Evolutionary conservation across 2,329 filamentous ascomycete genomes (phyloP).

Genomic region (Byssoonygena ceratinophila): DNA sequence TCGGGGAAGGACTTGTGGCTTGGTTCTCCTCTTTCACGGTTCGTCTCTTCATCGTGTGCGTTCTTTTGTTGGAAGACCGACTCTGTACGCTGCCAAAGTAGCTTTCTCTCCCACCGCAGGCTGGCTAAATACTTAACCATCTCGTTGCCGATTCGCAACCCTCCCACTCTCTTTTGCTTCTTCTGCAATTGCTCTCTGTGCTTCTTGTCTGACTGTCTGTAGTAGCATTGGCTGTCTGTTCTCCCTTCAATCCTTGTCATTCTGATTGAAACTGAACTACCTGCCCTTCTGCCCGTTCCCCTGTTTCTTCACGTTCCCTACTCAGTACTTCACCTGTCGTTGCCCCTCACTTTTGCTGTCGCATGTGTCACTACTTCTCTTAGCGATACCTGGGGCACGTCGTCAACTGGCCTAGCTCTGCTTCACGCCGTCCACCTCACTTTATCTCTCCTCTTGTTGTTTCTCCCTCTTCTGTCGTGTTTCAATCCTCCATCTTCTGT

Average conservation of each 20-base stretch:
- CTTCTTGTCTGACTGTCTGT: constrained; percentile 9
- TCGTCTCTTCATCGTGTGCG: background rate
- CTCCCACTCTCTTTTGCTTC: constrained; percentile 6
- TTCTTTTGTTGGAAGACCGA: background rate
- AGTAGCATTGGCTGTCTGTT: background rate
- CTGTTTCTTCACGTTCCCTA: constrained; percentile 1
- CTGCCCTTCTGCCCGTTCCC: constrained; percentile 9
- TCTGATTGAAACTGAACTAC: constrained; percentile 10
- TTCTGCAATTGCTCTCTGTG: constrained; percentile 1
- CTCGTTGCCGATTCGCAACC: background rate
- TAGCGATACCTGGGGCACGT: background rate
- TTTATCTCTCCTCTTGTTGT: background rate
- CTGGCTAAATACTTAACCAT: constrained; percentile 2
- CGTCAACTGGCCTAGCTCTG: constrained; percentile 5
- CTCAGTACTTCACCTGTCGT: background rate
- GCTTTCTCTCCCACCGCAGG: background rate
- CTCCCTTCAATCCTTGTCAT: background rate
- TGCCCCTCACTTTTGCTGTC: constrained; percentile 7
- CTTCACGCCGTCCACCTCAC: background rate
- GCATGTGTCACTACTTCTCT: constrained; percentile 3
- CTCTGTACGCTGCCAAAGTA: background rate
- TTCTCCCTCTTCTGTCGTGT: background rate
- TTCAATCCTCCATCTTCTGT: background rate
- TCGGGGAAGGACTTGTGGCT: constrained; percentile 4
- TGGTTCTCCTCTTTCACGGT: background rate